Conservation (phyloP, 2,329 filamentous ascomycete species). For the Exophiala calicioides region DNA sequence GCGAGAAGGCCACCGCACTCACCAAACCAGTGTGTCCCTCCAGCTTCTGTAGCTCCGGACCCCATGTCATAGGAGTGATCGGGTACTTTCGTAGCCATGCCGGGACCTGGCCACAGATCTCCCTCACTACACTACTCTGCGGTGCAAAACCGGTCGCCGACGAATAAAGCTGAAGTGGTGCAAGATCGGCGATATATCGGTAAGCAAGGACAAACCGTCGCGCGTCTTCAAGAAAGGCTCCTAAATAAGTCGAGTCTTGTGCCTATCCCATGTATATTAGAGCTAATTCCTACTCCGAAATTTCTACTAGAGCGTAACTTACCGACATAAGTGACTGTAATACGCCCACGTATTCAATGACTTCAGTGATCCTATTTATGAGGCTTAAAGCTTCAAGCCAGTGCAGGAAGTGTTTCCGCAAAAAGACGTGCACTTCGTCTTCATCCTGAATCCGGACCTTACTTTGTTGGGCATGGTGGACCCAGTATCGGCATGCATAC, state of each 20-base stretch:
- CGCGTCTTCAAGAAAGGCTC: neutral
- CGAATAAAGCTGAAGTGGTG: conserved; percentile 41
- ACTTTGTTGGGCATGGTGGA: conserved; percentile 31
- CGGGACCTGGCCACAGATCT: neutral
- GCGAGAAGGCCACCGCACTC: conserved; percentile 27
- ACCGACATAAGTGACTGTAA: conserved; percentile 21
- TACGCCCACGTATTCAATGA: conserved; percentile 20
- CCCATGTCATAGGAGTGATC: conserved; percentile 22
- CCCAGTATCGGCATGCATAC: no score
- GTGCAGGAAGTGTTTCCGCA: conserved; percentile 31
- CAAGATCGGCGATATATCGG: conserved; percentile 32
- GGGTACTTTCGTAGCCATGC: neutral
- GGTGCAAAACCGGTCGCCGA: conserved; percentile 34
- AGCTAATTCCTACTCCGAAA: neutral
- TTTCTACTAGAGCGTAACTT: neutral
- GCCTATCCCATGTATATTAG: conserved; percentile 4
- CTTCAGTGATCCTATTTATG: conserved; percentile 28
- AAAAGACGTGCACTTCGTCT: conserved; percentile 18
- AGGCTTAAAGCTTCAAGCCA: conserved; percentile 36
- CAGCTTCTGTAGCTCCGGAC: conserved; percentile 31
- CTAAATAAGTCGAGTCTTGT: conserved; percentile 14
- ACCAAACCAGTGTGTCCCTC: conserved; percentile 28
- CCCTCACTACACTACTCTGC: no score
- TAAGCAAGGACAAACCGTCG: conserved; percentile 35
- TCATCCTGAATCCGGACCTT: conserved; percentile 2